Evolutionary conservation across 805 yeast species (phyloP), one percentile per base, ranked within the genome.

Genomic region (Wickerhamomyces pijperi): DNA sequence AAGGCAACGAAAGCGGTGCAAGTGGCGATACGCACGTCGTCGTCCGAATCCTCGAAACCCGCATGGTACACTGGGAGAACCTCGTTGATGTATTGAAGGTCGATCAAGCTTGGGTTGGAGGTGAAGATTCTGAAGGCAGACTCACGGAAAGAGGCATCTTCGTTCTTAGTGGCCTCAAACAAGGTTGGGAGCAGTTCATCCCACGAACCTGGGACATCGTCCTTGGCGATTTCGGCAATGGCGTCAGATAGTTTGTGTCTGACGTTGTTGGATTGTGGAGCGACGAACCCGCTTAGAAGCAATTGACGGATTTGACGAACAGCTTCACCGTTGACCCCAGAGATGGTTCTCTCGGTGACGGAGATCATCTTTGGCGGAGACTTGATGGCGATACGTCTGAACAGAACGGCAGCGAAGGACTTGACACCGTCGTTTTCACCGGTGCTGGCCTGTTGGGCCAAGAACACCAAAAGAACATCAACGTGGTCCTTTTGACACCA

Each of bases 191-290:
- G 61, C 36, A 82, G 70, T 33, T 84, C 88, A 14, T 79, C 74
- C 98, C 98, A 90, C 4, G 66, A 59, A 4, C 68, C 70, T 18
- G 65, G 67, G 36, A 65, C 58, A 13, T 74, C 78, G 42, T 76
- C 81, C 51, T 79, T 78, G 2, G 96, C 94, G 35, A 90, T 75
- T 60, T 88, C 97, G 1, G 97, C 84, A 36, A 92, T 81, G 8
- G 95, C 94, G 65, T 92, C 98, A 2, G 96, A 79, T 36, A 92
- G 65, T 55, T 90, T 92, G 59, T 90, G 96, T 56, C 97, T 78
- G 25, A 86, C 86, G 45, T 74, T 75, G 44, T 75, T 76, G n/a
- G 82, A 64, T 55, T 80, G 85, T 43, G 70, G 78, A 11, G 76
- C 57, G 3, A 74, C 56, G 51, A 90, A 85, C 14, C 96, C 97